These are phyloP conservation scores for Calycina herbarum DNA, from an alignment of 2,329 filamentous ascomycete species.

Conservation along the genomic window DNA sequence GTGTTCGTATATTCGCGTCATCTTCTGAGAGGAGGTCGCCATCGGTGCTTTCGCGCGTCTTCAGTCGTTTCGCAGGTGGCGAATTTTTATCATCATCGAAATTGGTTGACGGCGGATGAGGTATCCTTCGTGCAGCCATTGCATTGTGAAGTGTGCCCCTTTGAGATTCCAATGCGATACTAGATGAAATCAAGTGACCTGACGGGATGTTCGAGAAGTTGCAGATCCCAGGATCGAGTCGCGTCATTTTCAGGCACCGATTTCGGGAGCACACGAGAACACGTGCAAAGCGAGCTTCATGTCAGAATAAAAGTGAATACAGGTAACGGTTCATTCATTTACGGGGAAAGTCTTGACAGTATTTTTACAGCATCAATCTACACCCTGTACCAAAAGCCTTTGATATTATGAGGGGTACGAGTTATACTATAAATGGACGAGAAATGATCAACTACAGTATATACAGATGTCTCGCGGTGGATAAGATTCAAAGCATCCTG, in stretches of 20 bases:
- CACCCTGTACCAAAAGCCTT: neutral
- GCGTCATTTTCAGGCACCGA: neutral
- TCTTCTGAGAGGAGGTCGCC: constrained; percentile 26
- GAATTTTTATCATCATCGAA: constrained; percentile 27
- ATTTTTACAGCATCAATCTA: neutral
- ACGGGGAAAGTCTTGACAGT: neutral
- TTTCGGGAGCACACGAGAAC: neutral
- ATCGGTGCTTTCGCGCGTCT: constrained; percentile 31
- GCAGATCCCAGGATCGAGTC: neutral
- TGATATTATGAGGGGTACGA: neutral
- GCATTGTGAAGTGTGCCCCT: constrained; percentile 22
- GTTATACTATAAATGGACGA: neutral
- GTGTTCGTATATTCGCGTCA: constrained; percentile 16
- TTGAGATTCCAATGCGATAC: constrained; percentile 28
- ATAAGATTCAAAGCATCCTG: neutral
- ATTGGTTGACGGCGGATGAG: constrained; percentile 31
- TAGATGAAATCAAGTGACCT: neutral
- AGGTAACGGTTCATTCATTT: neutral
- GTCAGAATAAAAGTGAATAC: neutral
- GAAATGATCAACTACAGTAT: neutral
- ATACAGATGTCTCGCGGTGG: neutral
- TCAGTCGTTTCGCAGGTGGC: constrained; percentile 34
- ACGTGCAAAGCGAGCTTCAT: neutral
- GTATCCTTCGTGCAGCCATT: constrained; percentile 30
- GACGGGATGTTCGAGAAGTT: neutral